These are phyloP conservation scores for Limnomonas spitsbergensis DNA, from an alignment of 139 green algal genomes.

Conservation along the genomic window DNA sequence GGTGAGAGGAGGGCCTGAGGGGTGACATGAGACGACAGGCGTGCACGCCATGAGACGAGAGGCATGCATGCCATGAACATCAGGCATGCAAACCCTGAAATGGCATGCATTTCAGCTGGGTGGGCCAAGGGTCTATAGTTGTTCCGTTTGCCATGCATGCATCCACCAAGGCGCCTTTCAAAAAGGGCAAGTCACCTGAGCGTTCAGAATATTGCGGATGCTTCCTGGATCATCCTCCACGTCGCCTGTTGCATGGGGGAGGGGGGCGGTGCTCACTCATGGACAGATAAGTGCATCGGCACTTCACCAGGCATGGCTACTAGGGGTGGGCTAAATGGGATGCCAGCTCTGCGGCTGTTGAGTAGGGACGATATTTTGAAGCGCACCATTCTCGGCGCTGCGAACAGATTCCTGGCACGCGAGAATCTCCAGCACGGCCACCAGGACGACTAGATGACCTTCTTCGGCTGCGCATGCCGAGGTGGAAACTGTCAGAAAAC, in stretches of 20 bases:
- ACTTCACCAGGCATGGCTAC: background rate
- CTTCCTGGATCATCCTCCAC: background rate
- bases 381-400: background rate
- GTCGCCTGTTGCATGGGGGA: background rate
- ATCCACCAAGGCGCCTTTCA: too few species aligned
- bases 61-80: background rate
- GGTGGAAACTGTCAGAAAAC: background rate
- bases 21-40: background rate
- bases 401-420: background rate
- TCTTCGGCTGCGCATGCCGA: background rate
- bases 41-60: background rate
- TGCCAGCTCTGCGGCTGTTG: background rate
- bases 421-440: background rate
- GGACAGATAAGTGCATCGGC: background rate
- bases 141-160: too few species aligned
- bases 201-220: background rate
- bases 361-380: background rate
- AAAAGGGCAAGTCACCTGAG: too few species aligned
- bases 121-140: too few species aligned
- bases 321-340: too few species aligned
- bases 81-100: too few species aligned
- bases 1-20: too few species aligned
- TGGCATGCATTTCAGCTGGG: too few species aligned
- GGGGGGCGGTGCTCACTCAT: background rate
- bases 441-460: background rate